Evolutionary conservation across 2,329 filamentous ascomycete genomes (phyloP).

Genomic region (Aspergillus ustus): DNA sequence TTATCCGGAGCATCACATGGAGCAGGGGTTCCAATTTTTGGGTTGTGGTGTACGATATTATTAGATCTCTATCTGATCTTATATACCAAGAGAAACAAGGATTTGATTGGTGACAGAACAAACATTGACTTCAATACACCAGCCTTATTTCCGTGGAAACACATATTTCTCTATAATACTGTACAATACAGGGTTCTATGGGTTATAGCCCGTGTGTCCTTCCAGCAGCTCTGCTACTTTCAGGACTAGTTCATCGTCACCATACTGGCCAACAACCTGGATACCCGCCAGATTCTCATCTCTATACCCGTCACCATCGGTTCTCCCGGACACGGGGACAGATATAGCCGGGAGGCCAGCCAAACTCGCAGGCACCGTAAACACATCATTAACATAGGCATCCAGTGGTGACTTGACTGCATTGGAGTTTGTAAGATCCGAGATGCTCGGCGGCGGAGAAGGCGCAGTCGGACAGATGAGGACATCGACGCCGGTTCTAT

Average conservation of each 20-base stretch:
- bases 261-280: constrained; percentile 54
- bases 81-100: background rate
- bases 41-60: background rate
- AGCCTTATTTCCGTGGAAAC: background rate
- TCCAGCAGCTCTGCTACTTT: constrained; percentile 44
- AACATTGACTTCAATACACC: too few species aligned
- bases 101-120: background rate
- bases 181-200: background rate
- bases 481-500: constrained; percentile 68
- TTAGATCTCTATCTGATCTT: background rate
- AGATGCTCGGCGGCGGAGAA: constrained; percentile 69
- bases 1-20: background rate
- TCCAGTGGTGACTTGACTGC: constrained; percentile 61
- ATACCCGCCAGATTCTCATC: constrained; percentile 42
- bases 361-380: constrained; percentile 92
- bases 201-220: constrained; percentile 9
- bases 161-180: background rate
- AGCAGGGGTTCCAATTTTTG: background rate
- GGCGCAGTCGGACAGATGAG: constrained; percentile 87
- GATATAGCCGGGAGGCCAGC: constrained; percentile 89
- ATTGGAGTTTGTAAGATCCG: constrained; percentile 52
- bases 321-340: constrained; percentile 64
- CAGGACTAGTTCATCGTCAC: constrained; percentile 50
- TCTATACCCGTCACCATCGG: constrained; percentile 9
- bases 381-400: constrained; percentile 89